phyloP scores from a whole-genome alignment of 768 basidiomycete species.

The Favolaschia claudopus region DNA sequence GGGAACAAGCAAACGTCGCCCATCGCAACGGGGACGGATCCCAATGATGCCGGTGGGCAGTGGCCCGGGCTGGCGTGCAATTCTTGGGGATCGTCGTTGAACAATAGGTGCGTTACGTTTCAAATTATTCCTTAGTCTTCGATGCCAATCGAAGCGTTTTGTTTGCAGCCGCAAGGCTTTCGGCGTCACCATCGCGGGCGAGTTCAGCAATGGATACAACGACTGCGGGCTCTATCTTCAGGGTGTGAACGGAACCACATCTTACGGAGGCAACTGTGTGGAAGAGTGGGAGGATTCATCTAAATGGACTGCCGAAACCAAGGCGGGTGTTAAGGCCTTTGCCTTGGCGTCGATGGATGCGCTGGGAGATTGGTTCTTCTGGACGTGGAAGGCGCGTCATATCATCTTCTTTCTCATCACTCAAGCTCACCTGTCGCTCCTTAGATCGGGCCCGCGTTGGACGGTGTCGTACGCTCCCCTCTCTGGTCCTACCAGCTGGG shows the following conservation, averaged over 20 bases:
- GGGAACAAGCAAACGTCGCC: slow-evolving; percentile 39
- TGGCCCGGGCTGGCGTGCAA: slow-evolving; percentile 50
- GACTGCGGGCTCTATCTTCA: slow-evolving; percentile 60
- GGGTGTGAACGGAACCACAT: slow-evolving; percentile 39
- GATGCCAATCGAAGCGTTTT: slow-evolving; percentile 24
- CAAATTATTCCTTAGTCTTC: too few relatives aligned
- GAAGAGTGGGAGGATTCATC: slow-evolving; percentile 51
- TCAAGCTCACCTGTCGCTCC: background rate
- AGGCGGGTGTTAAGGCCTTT: slow-evolving; percentile 22
- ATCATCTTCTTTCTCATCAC: background rate
- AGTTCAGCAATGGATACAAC: slow-evolving; percentile 70
- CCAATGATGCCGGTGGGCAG: slow-evolving; percentile 35
- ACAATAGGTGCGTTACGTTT: slow-evolving; percentile 26
- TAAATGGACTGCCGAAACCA: slow-evolving; percentile 43
- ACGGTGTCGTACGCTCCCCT: slow-evolving; percentile 58
- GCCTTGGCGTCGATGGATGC: slow-evolving; percentile 60
- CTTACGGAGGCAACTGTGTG: slow-evolving; percentile 41
- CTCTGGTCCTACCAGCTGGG: slow-evolving; percentile 80
- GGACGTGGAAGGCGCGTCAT: slow-evolving; percentile 65
- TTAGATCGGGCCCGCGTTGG: slow-evolving; percentile 66
- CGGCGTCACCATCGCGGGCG: slow-evolving; percentile 71
- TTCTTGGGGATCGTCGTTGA: slow-evolving; percentile 57
- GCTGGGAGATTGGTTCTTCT: slow-evolving; percentile 74
- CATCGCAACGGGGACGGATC: slow-evolving; percentile 30
- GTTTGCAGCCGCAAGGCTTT: slow-evolving; percentile 50